A percentile compares a stretch with the other conserved stretches of the same genome.
These are phyloP conservation scores for Balakata baccata DNA, from an alignment of 345 rosid genomes.

Conservation along the genomic window DNA sequence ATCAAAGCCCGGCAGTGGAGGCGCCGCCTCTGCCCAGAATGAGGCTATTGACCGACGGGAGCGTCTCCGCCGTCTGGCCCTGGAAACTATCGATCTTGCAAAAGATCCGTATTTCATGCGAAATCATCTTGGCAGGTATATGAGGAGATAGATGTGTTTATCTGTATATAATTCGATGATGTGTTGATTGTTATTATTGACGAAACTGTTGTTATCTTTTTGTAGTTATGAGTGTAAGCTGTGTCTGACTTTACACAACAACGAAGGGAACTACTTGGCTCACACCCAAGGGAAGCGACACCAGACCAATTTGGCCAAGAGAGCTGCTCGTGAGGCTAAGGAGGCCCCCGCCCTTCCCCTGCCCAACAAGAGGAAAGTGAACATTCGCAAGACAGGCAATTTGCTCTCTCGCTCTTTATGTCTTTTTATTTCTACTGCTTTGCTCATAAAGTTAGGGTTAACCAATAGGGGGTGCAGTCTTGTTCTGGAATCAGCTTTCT, in stretches of 20 bases:
- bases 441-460: not conserved
- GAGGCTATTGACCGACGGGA: conserved; percentile 98
- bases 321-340: conserved; percentile 96
- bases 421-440: not conserved
- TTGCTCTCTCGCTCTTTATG: not conserved
- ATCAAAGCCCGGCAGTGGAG: conserved; percentile 97
- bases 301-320: conserved; percentile 91
- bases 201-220: conserved; percentile 1
- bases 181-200: conserved; percentile 3
- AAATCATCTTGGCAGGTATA: conserved; percentile 91
- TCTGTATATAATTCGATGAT: not conserved
- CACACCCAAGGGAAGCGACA: conserved; percentile 97
- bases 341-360: conserved; percentile 90
- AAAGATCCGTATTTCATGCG: conserved; percentile 99
- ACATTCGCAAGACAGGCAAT: conserved; percentile 69
- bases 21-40: conserved; percentile 93
- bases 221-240: conserved; percentile 96
- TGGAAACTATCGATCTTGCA: conserved; percentile 95
- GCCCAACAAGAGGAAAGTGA: conserved; percentile 88
- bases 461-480: not conserved
- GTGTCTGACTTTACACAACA: conserved; percentile 93
- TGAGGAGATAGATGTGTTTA: not conserved
- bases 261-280: conserved; percentile 99
- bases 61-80: conserved; percentile 94
- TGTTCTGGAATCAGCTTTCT: not conserved